These are phyloP conservation scores for Scutellaria baicalensis DNA, from an alignment of 257 asterid species.

Conservation along the genomic window DNA sequence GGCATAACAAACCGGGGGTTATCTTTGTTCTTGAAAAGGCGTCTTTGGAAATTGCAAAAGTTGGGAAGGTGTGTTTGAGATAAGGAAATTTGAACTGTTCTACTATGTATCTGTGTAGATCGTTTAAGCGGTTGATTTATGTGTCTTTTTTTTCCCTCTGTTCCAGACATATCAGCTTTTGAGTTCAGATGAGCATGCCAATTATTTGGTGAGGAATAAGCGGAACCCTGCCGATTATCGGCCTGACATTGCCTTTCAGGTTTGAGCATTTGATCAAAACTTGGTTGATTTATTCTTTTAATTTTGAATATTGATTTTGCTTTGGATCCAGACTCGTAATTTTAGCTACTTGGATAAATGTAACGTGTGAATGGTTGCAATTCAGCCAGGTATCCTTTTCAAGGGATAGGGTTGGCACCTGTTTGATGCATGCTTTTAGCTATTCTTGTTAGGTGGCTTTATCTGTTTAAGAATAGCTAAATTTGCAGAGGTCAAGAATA, in stretches of 20 bases:
- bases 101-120: not conserved
- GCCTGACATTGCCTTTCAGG: conserved; percentile 91
- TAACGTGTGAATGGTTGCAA: not conserved
- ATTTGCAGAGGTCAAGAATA: not conserved
- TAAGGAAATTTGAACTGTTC: not conserved
- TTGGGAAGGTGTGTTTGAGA: conserved; percentile 64
- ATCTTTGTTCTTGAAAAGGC: conserved; percentile 82
- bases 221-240: conserved; percentile 73
- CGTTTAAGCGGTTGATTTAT: not conserved
- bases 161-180: conserved; percentile 68
- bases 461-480: not conserved
- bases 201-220: conserved; percentile 45
- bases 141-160: not conserved
- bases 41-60: conserved; percentile 80
- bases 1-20: conserved; percentile 45
- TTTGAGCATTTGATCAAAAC: conserved; percentile 11
- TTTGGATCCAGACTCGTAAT: not conserved
- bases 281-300: not conserved
- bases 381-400: not conserved
- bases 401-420: not conserved
- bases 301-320: not conserved
- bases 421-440: not conserved
- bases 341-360: not conserved
- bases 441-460: not conserved
- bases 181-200: conserved; percentile 79